Base-by-base conservation (phyloP, 768 basidiomycete species). In the Auricularia auricula-judae region DNA sequence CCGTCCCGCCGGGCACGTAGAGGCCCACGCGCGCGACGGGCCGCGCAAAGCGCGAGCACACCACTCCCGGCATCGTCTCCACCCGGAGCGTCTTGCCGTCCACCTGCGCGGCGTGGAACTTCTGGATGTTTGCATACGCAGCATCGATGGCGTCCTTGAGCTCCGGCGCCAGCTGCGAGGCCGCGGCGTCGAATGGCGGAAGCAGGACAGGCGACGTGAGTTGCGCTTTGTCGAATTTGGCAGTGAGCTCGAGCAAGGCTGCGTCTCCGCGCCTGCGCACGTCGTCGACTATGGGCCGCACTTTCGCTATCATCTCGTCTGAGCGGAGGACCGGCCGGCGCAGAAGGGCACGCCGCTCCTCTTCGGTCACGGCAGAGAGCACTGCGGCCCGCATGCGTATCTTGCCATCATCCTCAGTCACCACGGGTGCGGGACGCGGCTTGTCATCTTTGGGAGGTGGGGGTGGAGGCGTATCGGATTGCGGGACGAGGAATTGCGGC, bases 61-160 rank as follows among this genome's bases (percentile, higher is more conserved):
- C 87, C 54, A 99, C 95, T 10, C 97, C 97, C 5, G 97, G 95
- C 92, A 93, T 98, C 11, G 97, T 98, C 76, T 98, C 93, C 5
- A 99, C 93, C 4, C 83, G 79, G 54, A 99, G 80, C 29, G 84
- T 77, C 62, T 82, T 79, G 60, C 80, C 80, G 66, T 87, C 85
- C n/a, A 83, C 77, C 76, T 98, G 95, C 4, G 93, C 94, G 23
- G 82, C 83, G 74, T 97, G 96, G 82, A 98, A 98, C 70, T 85
- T 88, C 75, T 81, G 82, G 72, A 99, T 90, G 74, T 99, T 99
- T 65, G 79, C 79, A 73, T 98, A 99, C 3, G 97, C 97, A 63
- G 80, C 76, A 71, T 97, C 89, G 72, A 98, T 96, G 29, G 97
- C 93, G 54, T 80, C 77, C 68, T 83, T 85, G 62, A 98, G 88